Percentiles rank a stretch among this genome's conserved stretches.
Evolutionary conservation across 805 yeast species (phyloP).

Genomic region (Candida ficus): DNA sequence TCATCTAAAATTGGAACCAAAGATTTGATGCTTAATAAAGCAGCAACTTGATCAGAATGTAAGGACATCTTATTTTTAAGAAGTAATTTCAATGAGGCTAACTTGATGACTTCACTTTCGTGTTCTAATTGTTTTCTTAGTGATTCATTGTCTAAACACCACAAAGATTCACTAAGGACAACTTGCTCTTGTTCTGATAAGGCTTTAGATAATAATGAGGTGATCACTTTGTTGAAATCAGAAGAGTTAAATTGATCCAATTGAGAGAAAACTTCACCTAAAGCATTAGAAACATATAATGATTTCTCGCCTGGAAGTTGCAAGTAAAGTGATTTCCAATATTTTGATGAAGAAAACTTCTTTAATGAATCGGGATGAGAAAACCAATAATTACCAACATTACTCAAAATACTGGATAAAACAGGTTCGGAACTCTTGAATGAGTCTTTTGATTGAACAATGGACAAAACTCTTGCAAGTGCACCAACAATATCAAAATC

Average conservation of each 20-base stretch:
- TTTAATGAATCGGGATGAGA: slow-evolving; percentile 13
- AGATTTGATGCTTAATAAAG: neutral
- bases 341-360: slow-evolving; percentile 20
- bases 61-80: slow-evolving; percentile 15
- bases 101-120: slow-evolving; percentile 7
- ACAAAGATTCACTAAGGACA: slow-evolving; percentile 26
- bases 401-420: slow-evolving; percentile 36
- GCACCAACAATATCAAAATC: slow-evolving; percentile 46
- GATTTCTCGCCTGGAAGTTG: slow-evolving; percentile 19
- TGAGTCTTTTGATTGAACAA: slow-evolving; percentile 23
- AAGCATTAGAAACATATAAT: slow-evolving; percentile 26
- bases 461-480: slow-evolving; percentile 32
- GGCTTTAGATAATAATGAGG: neutral
- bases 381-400: slow-evolving; percentile 37
- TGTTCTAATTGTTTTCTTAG: slow-evolving; percentile 9
- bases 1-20: slow-evolving; percentile 6
- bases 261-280: slow-evolving; percentile 34
- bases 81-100: slow-evolving; percentile 11
- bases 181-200: slow-evolving; percentile 15
- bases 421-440: slow-evolving; percentile 23
- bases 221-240: slow-evolving; percentile 14
- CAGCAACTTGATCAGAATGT: slow-evolving; percentile 6
- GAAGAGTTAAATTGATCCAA: slow-evolving; percentile 16
- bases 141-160: slow-evolving; percentile 15
- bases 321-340: slow-evolving; percentile 26